phyloP scores from a whole-genome alignment of 1,139 yeast genomes.

The Debaryomyces coudertii region DNA sequence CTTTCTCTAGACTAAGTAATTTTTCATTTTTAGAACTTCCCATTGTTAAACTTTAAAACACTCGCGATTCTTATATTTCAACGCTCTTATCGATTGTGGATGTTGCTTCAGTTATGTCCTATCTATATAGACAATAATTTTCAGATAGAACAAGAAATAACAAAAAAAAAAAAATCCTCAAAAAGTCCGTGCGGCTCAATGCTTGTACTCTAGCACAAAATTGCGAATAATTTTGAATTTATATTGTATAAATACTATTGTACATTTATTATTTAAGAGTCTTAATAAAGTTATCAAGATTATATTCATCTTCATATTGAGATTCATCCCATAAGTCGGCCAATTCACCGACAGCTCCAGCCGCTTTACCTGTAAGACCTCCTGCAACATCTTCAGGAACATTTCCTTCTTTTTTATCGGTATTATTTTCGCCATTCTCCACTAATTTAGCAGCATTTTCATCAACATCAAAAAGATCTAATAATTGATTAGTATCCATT shows the following conservation, averaged over 20 bases:
- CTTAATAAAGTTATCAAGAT: slow-evolving; percentile 88
- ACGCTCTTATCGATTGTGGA: background rate
- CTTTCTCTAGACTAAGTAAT: slow-evolving; percentile 39
- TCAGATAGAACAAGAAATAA: background rate
- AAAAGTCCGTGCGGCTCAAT: slow-evolving; percentile 1
- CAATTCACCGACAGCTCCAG: slow-evolving; percentile 79
- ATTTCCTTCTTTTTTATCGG: slow-evolving; percentile 33
- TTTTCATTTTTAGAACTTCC: slow-evolving; percentile 7
- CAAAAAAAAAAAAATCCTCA: slow-evolving; percentile 6
- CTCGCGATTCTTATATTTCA: background rate
- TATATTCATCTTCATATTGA: slow-evolving; percentile 95
- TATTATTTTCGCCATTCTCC: slow-evolving; percentile 28
- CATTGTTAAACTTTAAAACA: background rate
- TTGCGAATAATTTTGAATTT: slow-evolving; percentile 4
- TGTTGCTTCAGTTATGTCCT: background rate
- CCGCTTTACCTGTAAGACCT: slow-evolving; percentile 65
- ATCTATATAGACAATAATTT: background rate
- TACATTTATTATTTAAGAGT: slow-evolving; percentile 48
- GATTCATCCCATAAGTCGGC: slow-evolving; percentile 97
- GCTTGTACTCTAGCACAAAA: background rate
- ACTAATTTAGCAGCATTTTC: slow-evolving; percentile 51
- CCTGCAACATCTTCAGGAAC: slow-evolving; percentile 59
- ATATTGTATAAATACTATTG: slow-evolving; percentile 5
- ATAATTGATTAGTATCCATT: slow-evolving; percentile 94
- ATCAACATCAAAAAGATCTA: slow-evolving; percentile 84